A percentile compares a stretch with the other conserved stretches of the same genome.
Evolutionary conservation across 441 rosid species (phyloP).

Genomic region (Dalechampia spathulata): DNA sequence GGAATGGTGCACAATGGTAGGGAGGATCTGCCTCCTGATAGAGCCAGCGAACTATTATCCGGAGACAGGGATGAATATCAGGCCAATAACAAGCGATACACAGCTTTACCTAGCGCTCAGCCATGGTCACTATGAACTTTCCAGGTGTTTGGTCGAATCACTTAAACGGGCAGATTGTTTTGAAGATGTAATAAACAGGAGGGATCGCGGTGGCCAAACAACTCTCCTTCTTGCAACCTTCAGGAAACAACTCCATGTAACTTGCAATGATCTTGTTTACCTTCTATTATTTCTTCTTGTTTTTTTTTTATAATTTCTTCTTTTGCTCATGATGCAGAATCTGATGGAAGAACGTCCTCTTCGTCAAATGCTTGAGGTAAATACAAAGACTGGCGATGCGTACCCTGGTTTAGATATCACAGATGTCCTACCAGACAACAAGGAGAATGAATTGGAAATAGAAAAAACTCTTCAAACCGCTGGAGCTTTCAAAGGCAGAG

Average conservation of each 20-base stretch:
- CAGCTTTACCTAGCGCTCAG: conserved; percentile 16
- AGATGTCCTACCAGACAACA: not conserved
- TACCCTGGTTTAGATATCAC: not conserved
- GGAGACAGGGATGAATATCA: not conserved
- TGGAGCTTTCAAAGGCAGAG: too few relatives aligned
- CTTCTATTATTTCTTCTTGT: not conserved
- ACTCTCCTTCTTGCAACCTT: conserved; percentile 1
- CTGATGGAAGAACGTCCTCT: not conserved
- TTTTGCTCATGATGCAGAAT: not conserved
- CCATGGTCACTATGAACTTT: conserved; percentile 1
- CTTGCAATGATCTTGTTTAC: not conserved
- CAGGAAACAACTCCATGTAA: conserved; percentile 6
- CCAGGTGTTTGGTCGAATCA: not conserved
- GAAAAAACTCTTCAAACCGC: not conserved
- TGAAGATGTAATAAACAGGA: not conserved
- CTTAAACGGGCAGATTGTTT: not conserved
- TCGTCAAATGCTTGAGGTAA: not conserved
- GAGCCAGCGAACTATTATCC: conserved; percentile 10
- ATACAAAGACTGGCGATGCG: not conserved
- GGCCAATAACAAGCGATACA: conserved; percentile 9
- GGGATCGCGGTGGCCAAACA: conserved; percentile 6
- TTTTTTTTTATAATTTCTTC: not conserved
- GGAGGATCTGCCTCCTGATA: not conserved
- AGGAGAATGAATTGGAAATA: not conserved
- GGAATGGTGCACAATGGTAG: conserved; percentile 7